phyloP scores from a whole-genome alignment of 805 yeast genomes.

The Komagataella mondaviorum region DNA sequence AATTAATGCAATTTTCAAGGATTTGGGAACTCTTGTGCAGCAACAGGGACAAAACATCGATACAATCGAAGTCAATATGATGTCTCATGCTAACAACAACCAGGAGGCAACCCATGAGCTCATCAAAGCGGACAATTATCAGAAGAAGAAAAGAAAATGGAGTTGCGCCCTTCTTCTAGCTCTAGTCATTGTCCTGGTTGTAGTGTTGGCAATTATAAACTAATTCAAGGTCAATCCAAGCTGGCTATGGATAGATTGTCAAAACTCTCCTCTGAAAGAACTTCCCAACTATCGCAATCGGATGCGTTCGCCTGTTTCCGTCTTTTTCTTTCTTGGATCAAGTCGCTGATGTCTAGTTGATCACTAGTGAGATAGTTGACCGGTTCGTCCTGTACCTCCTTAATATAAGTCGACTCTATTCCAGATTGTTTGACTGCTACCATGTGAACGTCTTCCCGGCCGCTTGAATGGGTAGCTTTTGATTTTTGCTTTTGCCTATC shows the following conservation, averaged over 20 bases:
- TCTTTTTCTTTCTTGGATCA: slow-evolving; percentile 3
- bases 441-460: neutral
- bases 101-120: slow-evolving; percentile 63
- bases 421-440: neutral
- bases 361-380: neutral
- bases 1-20: slow-evolving; percentile 75
- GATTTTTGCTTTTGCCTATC: neutral
- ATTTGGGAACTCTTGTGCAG: slow-evolving; percentile 60
- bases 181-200: slow-evolving; percentile 40
- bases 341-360: slow-evolving; percentile 1
- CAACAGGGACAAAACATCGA: slow-evolving; percentile 84
- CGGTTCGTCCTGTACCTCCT: neutral
- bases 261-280: neutral
- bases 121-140: slow-evolving; percentile 62
- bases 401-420: neutral
- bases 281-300: neutral
- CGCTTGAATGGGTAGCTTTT: neutral
- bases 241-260: neutral
- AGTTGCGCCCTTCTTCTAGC: slow-evolving; percentile 52
- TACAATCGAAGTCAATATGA: slow-evolving; percentile 68
- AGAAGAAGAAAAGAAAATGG: slow-evolving; percentile 58
- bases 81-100: slow-evolving; percentile 47
- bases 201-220: slow-evolving; percentile 42
- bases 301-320: neutral
- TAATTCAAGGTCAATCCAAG: slow-evolving; percentile 6